Conservation (phyloP, 495 filamentous ascomycete species). For the Tuber melanosporum region DNA sequence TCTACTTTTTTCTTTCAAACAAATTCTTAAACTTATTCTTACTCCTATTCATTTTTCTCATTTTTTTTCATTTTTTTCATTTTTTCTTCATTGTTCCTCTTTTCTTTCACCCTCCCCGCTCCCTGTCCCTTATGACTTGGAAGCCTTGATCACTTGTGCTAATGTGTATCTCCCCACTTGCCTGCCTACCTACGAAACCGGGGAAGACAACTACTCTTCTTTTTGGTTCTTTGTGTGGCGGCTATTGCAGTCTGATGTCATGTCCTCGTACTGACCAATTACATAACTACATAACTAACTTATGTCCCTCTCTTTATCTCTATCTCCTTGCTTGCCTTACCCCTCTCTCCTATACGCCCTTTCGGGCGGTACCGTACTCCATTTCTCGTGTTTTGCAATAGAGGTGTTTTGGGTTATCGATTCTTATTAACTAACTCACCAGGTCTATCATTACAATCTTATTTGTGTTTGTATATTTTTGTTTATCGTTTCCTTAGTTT, state of each 20-base stretch:
- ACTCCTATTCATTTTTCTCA: not conserved
- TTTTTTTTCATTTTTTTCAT: not conserved
- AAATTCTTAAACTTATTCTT: constrained; percentile 10
- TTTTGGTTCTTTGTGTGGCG: not conserved
- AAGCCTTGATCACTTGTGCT: not conserved
- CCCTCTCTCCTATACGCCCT: not conserved
- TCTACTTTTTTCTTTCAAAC: not conserved
- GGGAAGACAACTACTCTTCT: not conserved
- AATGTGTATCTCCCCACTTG: not conserved
- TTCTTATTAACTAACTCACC: constrained; percentile 6
- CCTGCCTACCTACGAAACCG: not conserved
- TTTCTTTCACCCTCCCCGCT: constrained; percentile 25
- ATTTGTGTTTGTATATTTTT: constrained; percentile 10
- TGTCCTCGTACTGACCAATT: not conserved
- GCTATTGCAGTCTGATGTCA: not conserved
- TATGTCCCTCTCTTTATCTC: not conserved
- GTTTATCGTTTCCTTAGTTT: constrained; percentile 20
- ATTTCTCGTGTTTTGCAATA: constrained; percentile 21
- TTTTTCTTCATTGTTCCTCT: constrained; percentile 10
- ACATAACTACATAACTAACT: not conserved
- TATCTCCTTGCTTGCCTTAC: not conserved
- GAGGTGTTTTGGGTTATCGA: constrained; percentile 8
- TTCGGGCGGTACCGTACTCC: not conserved
- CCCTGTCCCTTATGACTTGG: constrained; percentile 11
- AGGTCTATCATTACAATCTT: constrained; percentile 17